Evolutionary conservation across 495 filamentous ascomycete genomes (phyloP).

Genomic region (Astrocystis sublimbata): DNA sequence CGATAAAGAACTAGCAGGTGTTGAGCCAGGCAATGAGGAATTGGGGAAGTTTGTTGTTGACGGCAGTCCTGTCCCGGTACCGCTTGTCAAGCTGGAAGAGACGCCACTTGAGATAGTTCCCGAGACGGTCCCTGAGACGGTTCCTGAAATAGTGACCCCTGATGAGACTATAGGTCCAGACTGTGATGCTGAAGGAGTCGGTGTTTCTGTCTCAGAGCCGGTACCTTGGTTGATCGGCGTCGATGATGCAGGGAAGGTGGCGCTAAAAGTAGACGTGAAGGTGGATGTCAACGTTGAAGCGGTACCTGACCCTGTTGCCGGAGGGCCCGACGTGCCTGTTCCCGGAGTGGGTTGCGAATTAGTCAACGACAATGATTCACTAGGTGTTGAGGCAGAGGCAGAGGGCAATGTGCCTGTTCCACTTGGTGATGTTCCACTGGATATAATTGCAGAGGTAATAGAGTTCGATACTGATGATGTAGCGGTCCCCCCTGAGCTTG

Average conservation of each 20-base stretch:
- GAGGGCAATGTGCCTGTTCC: constrained; percentile 4
- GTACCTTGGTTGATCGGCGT: too few relatives aligned
- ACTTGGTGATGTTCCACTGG: not conserved
- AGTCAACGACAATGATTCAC: not conserved
- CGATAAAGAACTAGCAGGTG: not conserved
- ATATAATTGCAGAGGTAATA: not conserved
- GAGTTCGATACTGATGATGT: not conserved
- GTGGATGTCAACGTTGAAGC: not conserved
- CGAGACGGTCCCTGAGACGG: not conserved
- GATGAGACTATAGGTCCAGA: too few relatives aligned
- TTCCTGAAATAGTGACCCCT: too few relatives aligned
- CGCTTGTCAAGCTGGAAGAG: not conserved
- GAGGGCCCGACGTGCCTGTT: not conserved
- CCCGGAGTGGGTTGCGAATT: constrained; percentile 3
- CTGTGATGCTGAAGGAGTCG: too few relatives aligned
- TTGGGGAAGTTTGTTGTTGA: constrained; percentile 18
- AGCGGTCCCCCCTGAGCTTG: not conserved
- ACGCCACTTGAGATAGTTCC: not conserved
- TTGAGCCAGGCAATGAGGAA: constrained; percentile 5
- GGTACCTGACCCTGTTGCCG: not conserved
- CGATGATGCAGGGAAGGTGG: too few relatives aligned
- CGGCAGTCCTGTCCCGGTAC: not conserved
- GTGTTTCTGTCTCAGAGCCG: too few relatives aligned
- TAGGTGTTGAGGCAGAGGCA: not conserved
- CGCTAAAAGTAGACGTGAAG: too few relatives aligned